phyloP scores from a whole-genome alignment of 164 flowering plant species.

The Kingdonia uniflora region DNA sequence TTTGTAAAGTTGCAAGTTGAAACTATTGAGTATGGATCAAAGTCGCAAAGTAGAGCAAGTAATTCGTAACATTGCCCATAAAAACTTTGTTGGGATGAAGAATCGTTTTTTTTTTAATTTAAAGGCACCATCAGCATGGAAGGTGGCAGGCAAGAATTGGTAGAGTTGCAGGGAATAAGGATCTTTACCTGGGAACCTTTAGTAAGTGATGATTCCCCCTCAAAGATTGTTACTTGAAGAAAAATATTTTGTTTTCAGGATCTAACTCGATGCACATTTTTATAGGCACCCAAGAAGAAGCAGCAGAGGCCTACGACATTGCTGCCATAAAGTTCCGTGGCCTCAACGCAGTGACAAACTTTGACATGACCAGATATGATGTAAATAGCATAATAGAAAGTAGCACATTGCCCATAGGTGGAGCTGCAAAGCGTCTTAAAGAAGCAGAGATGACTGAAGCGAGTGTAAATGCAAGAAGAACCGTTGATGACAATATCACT shows the following conservation, averaged over 20 bases:
- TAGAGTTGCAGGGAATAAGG: constrained; percentile 90
- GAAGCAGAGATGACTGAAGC: constrained; percentile 49
- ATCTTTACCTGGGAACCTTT: constrained; percentile 89
- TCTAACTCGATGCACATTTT: not conserved
- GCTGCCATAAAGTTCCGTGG: constrained; percentile 96
- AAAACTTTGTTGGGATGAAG: no score
- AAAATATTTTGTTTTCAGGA: no score
- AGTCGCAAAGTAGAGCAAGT: no score
- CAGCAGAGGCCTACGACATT: constrained; percentile 95
- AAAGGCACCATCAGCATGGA: constrained; percentile 91
- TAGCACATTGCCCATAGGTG: constrained; percentile 68
- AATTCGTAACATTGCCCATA: no score
- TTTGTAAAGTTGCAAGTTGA: no score
- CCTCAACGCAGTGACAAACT: constrained; percentile 87
- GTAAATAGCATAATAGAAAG: constrained; percentile 83
- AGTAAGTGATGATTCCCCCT: no score
- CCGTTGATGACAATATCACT: constrained; percentile 20
- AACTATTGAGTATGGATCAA: no score
- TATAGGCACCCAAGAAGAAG: constrained; percentile 93
- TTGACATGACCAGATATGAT: constrained; percentile 83
- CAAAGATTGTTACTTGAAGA: no score
- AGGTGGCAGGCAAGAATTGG: constrained; percentile 97
- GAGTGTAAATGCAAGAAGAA: constrained; percentile 16
- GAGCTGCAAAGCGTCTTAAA: constrained; percentile 65
- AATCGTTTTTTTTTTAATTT: not conserved